Base-by-base conservation (phyloP, 192 early-diverging fungal genomes). In the Coemansia sp. region DNA sequence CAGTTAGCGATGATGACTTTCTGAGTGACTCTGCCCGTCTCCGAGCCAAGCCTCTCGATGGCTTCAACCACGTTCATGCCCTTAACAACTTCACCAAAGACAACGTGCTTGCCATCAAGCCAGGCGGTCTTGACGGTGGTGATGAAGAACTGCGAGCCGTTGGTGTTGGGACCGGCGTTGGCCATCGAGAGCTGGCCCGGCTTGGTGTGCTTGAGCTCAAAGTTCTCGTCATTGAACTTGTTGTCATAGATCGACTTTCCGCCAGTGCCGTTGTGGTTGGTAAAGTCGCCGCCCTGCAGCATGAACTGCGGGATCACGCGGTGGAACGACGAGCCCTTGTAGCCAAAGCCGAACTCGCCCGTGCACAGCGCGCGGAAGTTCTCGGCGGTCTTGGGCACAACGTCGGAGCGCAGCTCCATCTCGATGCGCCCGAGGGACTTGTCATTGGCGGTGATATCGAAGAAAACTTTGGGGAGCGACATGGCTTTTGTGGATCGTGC, bases 241-340 rank as follows among this genome's bases (percentile, higher is more conserved):
- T 81, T 77, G 33, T 89, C 90, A 60, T 91, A 93, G 50, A 93
- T 93, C 32, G 87, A 89, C 69, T 86, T 88, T 66, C 91, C 91
- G 56, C 91, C 91, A 7, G 89, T 90, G 73, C 91, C 91, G 66
- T 93, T 83, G 60, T 73, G 69, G 44, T 79, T 83, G 43, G 89
- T 91, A 53, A 93, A 89, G 70, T 93, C 91, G 45, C 91, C 91
- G 61, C 93, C 93, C 83, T 97, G 95, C 62, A 89, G 80, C 92
- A 95, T 95, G 58, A 95, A 95, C 29, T 81, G 56, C 69, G 91
- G 86, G 67, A 93, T 93, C 10, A 93, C 81, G 43, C 95, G 89
- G 73, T 98, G 95, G 84, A 96, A 98, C 18, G 67, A 80, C 44
- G 82, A 82, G 51, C 86, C 90, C 71, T 83, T 86, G 81, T 86